These are phyloP conservation scores for Fusarium siculi DNA, from an alignment of 2,329 filamentous ascomycete species.

Conservation along the genomic window DNA sequence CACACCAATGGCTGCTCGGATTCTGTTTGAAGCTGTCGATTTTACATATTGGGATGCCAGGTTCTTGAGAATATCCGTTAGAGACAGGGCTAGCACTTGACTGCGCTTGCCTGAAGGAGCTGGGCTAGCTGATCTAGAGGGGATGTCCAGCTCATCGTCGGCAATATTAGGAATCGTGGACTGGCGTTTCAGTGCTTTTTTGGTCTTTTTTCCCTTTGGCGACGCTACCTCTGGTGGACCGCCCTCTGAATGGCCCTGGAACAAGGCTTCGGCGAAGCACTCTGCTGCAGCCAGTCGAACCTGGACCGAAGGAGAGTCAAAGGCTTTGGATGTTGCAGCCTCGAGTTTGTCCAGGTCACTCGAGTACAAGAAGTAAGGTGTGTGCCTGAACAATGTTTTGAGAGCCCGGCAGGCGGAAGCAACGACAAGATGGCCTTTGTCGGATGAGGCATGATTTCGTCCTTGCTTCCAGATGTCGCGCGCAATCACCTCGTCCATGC, in stretches of 20 bases:
- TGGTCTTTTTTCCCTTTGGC: slow-evolving; percentile 76
- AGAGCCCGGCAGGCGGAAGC: slow-evolving; percentile 83
- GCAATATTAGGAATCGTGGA: slow-evolving; percentile 69
- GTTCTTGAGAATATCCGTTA: slow-evolving; percentile 81
- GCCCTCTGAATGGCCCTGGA: slow-evolving; percentile 75
- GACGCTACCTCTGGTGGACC: slow-evolving; percentile 58
- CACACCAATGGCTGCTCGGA: slow-evolving; percentile 83
- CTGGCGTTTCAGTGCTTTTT: slow-evolving; percentile 65
- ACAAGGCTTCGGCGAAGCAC: slow-evolving; percentile 83
- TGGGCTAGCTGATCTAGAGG: slow-evolving; percentile 76
- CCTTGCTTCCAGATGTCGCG: slow-evolving; percentile 94
- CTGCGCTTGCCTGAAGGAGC: slow-evolving; percentile 75
- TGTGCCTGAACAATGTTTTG: slow-evolving; percentile 76
- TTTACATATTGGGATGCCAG: slow-evolving; percentile 84
- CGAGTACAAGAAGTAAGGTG: slow-evolving; percentile 85
- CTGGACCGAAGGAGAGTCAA: slow-evolving; percentile 79
- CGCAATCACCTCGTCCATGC: slow-evolving; percentile 85
- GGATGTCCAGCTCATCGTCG: slow-evolving; percentile 79
- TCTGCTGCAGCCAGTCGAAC: slow-evolving; percentile 89
- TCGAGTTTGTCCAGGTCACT: slow-evolving; percentile 92
- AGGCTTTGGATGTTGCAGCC: slow-evolving; percentile 82
- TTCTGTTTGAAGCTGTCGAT: slow-evolving; percentile 80
- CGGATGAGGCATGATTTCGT: slow-evolving; percentile 77
- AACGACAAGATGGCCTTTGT: slow-evolving; percentile 87
- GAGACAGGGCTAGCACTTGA: slow-evolving; percentile 76